Base-by-base conservation (phyloP, 176 grass and related monocot genomes). In the Eremochloa ophiuroides region DNA sequence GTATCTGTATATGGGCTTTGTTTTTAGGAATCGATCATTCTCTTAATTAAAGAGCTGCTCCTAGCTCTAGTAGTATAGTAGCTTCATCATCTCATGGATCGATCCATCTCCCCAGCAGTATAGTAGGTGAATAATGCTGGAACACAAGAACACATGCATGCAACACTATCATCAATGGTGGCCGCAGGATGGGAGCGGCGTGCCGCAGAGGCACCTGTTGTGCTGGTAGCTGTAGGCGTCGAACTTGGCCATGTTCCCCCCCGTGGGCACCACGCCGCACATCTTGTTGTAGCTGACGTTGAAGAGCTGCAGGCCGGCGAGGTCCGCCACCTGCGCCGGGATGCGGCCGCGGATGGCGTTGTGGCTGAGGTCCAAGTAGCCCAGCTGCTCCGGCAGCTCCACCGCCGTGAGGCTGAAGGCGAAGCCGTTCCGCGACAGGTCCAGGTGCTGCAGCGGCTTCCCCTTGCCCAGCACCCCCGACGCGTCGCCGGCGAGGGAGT, bases 221-320 rank as follows among this genome's bases (percentile, higher is more conserved):
- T 89, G 87, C 31, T 84, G 63, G 58, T 42, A 93, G 26, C 8
- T n/a, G 42, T 74, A 87, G 17, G 29, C 18, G 9, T 89, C 76
- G 17, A 89, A 84, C 1, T 30, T 62, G 6, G 27, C 29, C 26
- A 87, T 69, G 78, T 58, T 63, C 1, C 64, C 81, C 3, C 88
- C 88, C 20, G 59, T 8, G 18, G 90, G 93, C 22, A 97, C 85
- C 6, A 9, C 31, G 26, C 93, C 88, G 62, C 88, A 97, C 0
- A 97, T 68, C 72, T 62, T 35, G 81, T 97, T 97, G 77, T 93
- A 97, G 75, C 93, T 93, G 60, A 97, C 90, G 41, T 97, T 97
- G 59, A 97, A 86, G 7, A 65, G 5, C 17, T 77, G 79, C 62
- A 92, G 83, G 41, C 37, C 64, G 4, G 18, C 0, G 8, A 90